These are phyloP conservation scores for Cystofilobasidium ferigula DNA, from an alignment of 768 basidiomycete species.

Conservation along the genomic window DNA sequence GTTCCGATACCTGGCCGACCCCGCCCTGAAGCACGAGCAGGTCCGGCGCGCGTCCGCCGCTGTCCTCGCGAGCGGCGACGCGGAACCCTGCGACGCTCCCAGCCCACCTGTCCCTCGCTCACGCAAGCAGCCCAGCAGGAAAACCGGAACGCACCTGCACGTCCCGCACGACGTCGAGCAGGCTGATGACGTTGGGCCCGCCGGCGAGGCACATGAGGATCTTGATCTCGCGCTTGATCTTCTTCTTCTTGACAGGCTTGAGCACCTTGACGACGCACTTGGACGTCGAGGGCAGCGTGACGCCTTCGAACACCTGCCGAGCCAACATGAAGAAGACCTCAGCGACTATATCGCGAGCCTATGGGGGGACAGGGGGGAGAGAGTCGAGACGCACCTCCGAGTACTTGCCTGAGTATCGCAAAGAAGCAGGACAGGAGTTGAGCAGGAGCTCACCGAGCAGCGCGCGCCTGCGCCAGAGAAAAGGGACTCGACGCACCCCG, in stretches of 20 bases:
- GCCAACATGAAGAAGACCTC: background rate
- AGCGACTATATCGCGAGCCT: too few relatives aligned
- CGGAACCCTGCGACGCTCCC: too few relatives aligned
- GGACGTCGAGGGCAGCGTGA: constrained; percentile 78
- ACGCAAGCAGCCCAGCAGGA: too few relatives aligned
- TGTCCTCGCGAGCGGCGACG: too few relatives aligned
- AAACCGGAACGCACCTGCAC: constrained; percentile 41
- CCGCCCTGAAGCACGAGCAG: too few relatives aligned
- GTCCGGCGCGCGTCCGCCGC: too few relatives aligned
- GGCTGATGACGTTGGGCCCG: constrained; percentile 84
- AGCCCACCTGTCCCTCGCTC: too few relatives aligned
- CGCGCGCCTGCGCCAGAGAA: background rate
- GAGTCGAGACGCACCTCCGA: constrained; percentile 55
- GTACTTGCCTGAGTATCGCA: constrained; percentile 52
- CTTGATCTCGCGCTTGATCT: constrained; percentile 98
- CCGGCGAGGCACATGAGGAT: constrained; percentile 92
- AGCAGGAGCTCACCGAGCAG: background rate
- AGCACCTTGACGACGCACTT: constrained; percentile 98
- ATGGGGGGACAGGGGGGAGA: background rate
- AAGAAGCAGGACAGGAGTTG: background rate
- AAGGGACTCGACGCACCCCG: constrained; percentile 40
- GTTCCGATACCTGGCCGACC: too few relatives aligned
- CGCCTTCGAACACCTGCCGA: constrained; percentile 64
- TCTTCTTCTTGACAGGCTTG: constrained; percentile 99
- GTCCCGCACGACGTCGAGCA: constrained; percentile 92